Percentiles rank a stretch among this genome's conserved stretches.
Evolutionary conservation across 2,329 filamentous ascomycete species (phyloP).

Genomic region (Epichloe coenophiala): DNA sequence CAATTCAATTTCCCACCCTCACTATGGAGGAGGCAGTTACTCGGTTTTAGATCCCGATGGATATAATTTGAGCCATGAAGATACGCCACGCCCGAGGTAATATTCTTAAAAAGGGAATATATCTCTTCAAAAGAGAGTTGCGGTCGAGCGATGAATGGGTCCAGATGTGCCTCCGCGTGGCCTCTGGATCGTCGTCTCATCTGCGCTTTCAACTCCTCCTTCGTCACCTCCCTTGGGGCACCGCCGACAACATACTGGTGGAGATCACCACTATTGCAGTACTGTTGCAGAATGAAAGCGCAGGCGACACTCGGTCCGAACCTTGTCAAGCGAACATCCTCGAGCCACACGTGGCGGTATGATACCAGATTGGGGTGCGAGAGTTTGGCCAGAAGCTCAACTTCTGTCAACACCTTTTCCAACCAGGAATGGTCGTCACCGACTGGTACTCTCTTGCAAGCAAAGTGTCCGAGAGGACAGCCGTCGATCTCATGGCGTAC

Average conservation of each 20-base stretch:
- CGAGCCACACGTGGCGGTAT: slow-evolving; percentile 94
- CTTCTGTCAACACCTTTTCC: slow-evolving; percentile 84
- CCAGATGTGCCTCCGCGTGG: slow-evolving; percentile 47
- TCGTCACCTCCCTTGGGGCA: slow-evolving; percentile 48
- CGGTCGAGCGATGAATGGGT: slow-evolving; percentile 28
- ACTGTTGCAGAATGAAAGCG: slow-evolving; percentile 94
- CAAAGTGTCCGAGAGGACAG: slow-evolving; percentile 78
- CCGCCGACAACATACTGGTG: slow-evolving; percentile 74
- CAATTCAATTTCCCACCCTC: slow-evolving; percentile 61
- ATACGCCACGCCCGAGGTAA: slow-evolving; percentile 82
- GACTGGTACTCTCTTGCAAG: slow-evolving; percentile 93
- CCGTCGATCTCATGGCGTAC: slow-evolving; percentile 87
- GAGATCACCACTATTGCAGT: slow-evolving; percentile 87
- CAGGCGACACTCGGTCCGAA: slow-evolving; percentile 90
- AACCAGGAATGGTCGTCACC: slow-evolving; percentile 91
- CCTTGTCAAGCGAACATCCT: slow-evolving; percentile 68
- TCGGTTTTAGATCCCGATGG: slow-evolving; percentile 89
- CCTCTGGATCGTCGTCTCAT: slow-evolving; percentile 73
- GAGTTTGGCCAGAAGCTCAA: slow-evolving; percentile 80
- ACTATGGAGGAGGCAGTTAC: slow-evolving; percentile 80
- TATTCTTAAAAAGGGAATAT: slow-evolving; percentile 96
- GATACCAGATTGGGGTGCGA: slow-evolving; percentile 93
- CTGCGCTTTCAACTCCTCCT: slow-evolving; percentile 79
- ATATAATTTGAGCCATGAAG: slow-evolving; percentile 88
- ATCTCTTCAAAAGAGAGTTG: slow-evolving; percentile 72